phyloP scores from a whole-genome alignment of 306 rosid species.

The Cicer judaicum region DNA sequence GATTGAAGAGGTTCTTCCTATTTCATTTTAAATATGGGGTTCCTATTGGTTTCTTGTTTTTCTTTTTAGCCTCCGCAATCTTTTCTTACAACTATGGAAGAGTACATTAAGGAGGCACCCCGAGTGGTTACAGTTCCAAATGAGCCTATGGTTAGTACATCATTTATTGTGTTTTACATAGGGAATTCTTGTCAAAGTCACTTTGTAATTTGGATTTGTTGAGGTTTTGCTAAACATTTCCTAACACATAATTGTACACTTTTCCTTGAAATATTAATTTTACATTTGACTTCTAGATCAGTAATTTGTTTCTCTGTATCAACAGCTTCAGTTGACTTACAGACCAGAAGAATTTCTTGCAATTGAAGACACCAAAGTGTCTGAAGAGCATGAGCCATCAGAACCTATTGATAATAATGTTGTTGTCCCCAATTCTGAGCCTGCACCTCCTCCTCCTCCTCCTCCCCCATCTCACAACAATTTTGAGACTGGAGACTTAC shows the following conservation, averaged over 20 bases:
- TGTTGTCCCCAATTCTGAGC: conserved; percentile 56
- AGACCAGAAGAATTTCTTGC: conserved; percentile 74
- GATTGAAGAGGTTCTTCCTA: conserved; percentile 2
- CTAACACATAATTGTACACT: background rate
- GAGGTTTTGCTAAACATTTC: background rate
- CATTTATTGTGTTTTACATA: conserved; percentile 15
- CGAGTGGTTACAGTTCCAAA: conserved; percentile 78
- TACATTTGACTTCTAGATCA: conserved; percentile 6
- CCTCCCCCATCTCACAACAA: conserved; percentile 60
- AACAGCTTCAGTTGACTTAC: conserved; percentile 94
- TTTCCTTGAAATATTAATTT: conserved; percentile 38
- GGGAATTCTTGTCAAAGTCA: background rate
- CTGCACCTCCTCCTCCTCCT: conserved; percentile 65
- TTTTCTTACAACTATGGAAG: conserved; percentile 94
- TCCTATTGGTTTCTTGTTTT: conserved; percentile 36
- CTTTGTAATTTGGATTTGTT: conserved; percentile 20
- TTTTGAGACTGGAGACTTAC: conserved; percentile 78
- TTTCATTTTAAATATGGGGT: conserved; percentile 30
- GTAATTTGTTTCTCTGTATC: conserved; percentile 45
- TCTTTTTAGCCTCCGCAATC: conserved; percentile 91
- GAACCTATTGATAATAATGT: conserved; percentile 54
- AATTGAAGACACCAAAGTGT: conserved; percentile 59
- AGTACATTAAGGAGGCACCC: conserved; percentile 94
- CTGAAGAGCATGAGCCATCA: conserved; percentile 72
- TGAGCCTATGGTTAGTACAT: conserved; percentile 84